These are phyloP conservation scores for Vanderwaltozyma tropicalis DNA, from an alignment of 805 yeast genomes.

Conservation along the genomic window DNA sequence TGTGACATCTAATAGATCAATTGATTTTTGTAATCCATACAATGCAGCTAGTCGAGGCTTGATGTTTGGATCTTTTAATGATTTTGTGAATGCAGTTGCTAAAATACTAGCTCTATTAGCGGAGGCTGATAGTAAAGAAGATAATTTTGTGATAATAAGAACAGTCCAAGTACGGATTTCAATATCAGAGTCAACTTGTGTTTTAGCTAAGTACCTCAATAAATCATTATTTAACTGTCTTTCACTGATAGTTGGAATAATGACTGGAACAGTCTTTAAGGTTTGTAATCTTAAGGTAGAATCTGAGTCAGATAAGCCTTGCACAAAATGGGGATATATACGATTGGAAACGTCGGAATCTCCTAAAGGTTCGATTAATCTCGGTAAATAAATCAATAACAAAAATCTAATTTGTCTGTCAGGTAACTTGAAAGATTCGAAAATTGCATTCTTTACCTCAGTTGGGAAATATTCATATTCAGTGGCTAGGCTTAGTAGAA, in stretches of 20 bases:
- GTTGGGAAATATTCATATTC: slow-evolving; percentile 29
- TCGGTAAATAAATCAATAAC: slow-evolving; percentile 54
- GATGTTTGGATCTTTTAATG: slow-evolving; percentile 67
- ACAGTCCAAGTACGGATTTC: slow-evolving; percentile 26
- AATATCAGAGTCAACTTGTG: slow-evolving; percentile 25
- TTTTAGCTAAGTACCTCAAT: slow-evolving; percentile 62
- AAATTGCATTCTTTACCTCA: slow-evolving; percentile 45
- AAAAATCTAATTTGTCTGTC: slow-evolving; percentile 72
- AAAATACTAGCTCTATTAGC: slow-evolving; percentile 54
- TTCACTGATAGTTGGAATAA: slow-evolving; percentile 58
- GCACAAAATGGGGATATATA: slow-evolving; percentile 56
- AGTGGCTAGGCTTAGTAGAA: slow-evolving; percentile 27
- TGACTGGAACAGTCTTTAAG: slow-evolving; percentile 40
- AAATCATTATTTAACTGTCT: slow-evolving; percentile 83
- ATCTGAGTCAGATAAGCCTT: slow-evolving; percentile 82
- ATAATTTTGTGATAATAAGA: slow-evolving; percentile 17
- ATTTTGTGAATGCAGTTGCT: slow-evolving; percentile 77
- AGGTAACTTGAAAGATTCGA: slow-evolving; percentile 49
- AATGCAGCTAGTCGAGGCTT: slow-evolving; percentile 71
- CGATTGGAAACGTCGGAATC: slow-evolving; percentile 56
- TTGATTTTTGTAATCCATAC: slow-evolving; percentile 54
- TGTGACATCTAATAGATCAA: slow-evolving; percentile 58
- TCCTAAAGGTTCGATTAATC: slow-evolving; percentile 39
- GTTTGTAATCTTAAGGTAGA: slow-evolving; percentile 74
- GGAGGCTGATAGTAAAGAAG: slow-evolving; percentile 21